Evolutionary conservation across 225 moss, liverwort and hornwort genomes (phyloP).

Genomic region (Bryum argenteum): DNA sequence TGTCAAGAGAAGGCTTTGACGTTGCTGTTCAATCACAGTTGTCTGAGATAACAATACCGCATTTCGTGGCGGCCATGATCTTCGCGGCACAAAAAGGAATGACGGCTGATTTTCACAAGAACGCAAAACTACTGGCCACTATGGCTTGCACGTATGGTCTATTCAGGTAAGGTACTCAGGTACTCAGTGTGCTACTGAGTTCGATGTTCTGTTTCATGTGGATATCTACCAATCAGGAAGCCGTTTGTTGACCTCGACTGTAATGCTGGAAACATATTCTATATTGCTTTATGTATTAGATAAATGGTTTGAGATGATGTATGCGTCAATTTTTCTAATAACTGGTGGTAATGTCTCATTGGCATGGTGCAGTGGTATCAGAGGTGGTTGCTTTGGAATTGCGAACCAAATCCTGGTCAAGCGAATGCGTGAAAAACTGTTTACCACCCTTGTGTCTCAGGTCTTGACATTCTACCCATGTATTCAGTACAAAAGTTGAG

Average conservation of each 20-base stretch:
- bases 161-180: constrained; percentile 93
- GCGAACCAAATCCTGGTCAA: constrained; percentile 97
- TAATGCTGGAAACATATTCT: too few relatives aligned
- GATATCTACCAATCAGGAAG: background rate
- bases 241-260: too few relatives aligned
- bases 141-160: constrained; percentile 94
- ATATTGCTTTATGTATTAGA: constrained; percentile 4
- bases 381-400: constrained; percentile 95
- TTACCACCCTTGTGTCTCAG: constrained; percentile 75
- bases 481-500: constrained; percentile 11
- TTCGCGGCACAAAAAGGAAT: constrained; percentile 87
- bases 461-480: constrained; percentile 37
- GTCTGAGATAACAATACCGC: constrained; percentile 98
- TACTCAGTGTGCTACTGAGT: constrained; percentile 9
- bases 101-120: constrained; percentile 66
- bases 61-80: constrained; percentile 97
- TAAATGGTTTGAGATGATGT: constrained; percentile 17
- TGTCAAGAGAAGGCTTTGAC: constrained; percentile 29
- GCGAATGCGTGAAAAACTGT: constrained; percentile 91
- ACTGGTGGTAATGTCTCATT: constrained; percentile 12
- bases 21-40: constrained; percentile 54
- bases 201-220: constrained; percentile 4
- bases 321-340: constrained; percentile 2
- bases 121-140: constrained; percentile 70
- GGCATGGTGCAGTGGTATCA: constrained; percentile 73